Percentiles rank a stretch among this genome's conserved stretches.
Conservation (phyloP, 75 land plant species). For the Cryptomeria japonica region DNA sequence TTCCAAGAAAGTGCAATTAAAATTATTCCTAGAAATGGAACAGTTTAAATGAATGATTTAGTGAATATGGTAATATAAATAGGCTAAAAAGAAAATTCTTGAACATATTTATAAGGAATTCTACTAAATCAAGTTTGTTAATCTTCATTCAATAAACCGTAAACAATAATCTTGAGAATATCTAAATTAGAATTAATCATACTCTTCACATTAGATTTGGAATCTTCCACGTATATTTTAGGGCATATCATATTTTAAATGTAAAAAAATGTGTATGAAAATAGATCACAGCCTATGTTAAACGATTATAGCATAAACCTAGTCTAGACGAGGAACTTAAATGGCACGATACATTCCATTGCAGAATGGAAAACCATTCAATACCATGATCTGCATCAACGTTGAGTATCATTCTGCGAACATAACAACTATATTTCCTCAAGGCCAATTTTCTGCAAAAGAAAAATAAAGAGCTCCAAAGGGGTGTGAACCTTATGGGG, state of each 20-base stretch:
- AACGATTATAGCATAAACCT: background rate
- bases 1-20: too few relatives aligned
- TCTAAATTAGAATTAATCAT: too few relatives aligned
- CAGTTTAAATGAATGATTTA: background rate
- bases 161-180: background rate
- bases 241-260: background rate
- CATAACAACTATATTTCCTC: background rate
- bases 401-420: background rate
- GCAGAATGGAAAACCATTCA: background rate
- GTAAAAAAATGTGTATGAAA: too few relatives aligned
- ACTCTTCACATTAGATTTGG: background rate
- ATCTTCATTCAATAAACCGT: background rate
- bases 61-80: background rate
- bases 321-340: background rate
- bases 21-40: too few relatives aligned
- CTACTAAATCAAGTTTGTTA: background rate
- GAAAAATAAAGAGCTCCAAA: background rate
- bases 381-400: background rate
- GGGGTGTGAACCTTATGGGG: background rate
- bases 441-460: background rate
- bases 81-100: background rate
- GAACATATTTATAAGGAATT: background rate
- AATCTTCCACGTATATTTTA: too few relatives aligned
- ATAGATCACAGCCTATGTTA: background rate
- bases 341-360: background rate